Evolutionary conservation across 2,329 filamentous ascomycete genomes (phyloP).

Genomic region (Alternaria triticimaculans): DNA sequence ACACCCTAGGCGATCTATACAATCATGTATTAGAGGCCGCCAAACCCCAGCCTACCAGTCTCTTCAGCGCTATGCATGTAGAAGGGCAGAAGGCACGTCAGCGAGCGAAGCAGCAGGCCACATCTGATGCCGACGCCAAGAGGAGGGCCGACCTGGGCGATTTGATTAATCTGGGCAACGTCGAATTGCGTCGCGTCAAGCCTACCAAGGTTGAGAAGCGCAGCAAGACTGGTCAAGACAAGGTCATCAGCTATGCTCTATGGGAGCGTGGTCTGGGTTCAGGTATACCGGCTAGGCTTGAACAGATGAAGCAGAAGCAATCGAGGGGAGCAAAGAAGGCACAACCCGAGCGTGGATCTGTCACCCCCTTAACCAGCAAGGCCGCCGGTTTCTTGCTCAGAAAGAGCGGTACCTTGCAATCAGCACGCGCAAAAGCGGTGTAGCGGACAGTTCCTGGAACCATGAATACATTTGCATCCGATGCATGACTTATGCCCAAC

Average conservation of each 20-base stretch:
- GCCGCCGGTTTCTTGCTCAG: constrained; percentile 12
- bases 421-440: not conserved
- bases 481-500: not conserved
- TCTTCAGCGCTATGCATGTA: constrained; percentile 65
- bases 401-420: constrained; percentile 2
- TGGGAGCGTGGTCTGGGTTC: constrained; percentile 24
- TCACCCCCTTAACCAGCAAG: constrained; percentile 16
- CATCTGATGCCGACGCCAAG: not conserved
- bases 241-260: constrained; percentile 77
- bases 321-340: constrained; percentile 3
- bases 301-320: constrained; percentile 1
- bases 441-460: not conserved
- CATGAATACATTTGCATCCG: not conserved
- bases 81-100: constrained; percentile 32
- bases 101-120: constrained; percentile 13
- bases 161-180: constrained; percentile 61
- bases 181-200: constrained; percentile 69
- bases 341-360: constrained; percentile 8
- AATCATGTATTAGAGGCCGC: constrained; percentile 44
- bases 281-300: not conserved
- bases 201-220: constrained; percentile 76
- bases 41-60: constrained; percentile 57
- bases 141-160: constrained; percentile 29
- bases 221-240: constrained; percentile 75
- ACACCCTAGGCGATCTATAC: constrained; percentile 49